Evolutionary conservation across 306 rosid species (phyloP).

Genomic region (Astragalus membranaceus): DNA sequence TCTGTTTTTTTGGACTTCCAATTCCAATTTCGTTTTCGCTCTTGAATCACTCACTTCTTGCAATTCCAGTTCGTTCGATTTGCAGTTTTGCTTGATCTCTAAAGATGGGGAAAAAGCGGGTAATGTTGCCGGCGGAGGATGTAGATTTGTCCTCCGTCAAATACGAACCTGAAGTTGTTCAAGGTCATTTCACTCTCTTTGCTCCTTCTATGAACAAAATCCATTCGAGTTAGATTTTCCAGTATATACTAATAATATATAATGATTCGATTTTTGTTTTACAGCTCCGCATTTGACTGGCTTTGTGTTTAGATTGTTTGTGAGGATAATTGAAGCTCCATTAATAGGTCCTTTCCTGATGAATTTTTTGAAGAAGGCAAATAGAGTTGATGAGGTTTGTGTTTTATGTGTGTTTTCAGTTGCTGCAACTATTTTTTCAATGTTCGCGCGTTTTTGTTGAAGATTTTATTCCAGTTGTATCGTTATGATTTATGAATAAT

Average conservation of each 20-base stretch:
- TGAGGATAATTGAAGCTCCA: constrained; percentile 56
- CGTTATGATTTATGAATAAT: not conserved
- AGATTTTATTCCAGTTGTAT: not conserved
- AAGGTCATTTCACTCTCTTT: constrained; percentile 34
- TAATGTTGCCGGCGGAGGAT: constrained; percentile 54
- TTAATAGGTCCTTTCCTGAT: constrained; percentile 52
- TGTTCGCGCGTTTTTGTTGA: not conserved
- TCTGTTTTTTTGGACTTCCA: not conserved
- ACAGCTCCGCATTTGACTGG: constrained; percentile 96
- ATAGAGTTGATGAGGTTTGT: constrained; percentile 59
- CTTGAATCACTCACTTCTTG: not conserved
- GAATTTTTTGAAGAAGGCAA: constrained; percentile 55
- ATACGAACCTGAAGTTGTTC: constrained; percentile 42
- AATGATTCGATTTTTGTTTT: constrained; percentile 3
- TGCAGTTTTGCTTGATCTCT: not conserved
- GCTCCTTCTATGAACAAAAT: not conserved
- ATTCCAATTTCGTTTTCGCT: not conserved
- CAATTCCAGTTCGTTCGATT: not conserved
- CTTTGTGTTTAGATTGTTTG: constrained; percentile 50
- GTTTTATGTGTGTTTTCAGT: not conserved
- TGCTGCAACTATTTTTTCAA: not conserved
- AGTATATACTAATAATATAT: not conserved
- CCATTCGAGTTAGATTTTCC: not conserved
- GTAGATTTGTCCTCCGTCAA: constrained; percentile 59
- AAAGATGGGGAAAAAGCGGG: constrained; percentile 64